Conservation (phyloP, 2,329 filamentous ascomycete genomes). For the Diaporthe eres region DNA sequence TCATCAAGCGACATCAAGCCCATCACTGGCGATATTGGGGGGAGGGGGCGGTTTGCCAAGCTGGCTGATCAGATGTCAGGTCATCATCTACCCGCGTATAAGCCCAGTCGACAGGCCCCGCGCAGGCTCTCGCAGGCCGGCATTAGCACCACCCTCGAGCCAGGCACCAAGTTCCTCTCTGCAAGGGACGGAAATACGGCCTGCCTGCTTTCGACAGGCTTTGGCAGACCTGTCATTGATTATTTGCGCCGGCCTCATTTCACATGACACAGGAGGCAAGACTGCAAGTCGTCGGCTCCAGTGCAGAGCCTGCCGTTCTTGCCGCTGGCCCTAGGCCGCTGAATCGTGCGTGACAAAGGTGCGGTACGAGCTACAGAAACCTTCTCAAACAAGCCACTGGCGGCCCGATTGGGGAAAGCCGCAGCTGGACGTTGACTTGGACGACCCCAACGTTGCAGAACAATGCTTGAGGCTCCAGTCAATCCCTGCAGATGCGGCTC, state of each 20-base stretch:
- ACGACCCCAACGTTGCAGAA: constrained; percentile 34
- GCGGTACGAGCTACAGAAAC: constrained; percentile 1
- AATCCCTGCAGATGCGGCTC: constrained; percentile 41
- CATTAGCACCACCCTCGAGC: neutral
- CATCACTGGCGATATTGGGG: neutral
- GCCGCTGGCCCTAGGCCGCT: constrained; percentile 22
- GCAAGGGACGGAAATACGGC: neutral
- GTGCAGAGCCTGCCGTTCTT: neutral
- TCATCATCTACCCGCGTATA: neutral
- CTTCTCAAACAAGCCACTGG: constrained; percentile 35
- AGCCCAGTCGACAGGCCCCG: neutral
- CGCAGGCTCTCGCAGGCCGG: neutral
- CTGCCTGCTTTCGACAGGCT: neutral
- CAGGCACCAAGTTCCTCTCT: too few relatives aligned
- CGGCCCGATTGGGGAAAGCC: constrained; percentile 28
- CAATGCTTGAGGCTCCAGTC: constrained; percentile 40
- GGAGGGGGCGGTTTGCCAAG: neutral
- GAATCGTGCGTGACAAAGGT: constrained; percentile 17
- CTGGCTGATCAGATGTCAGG: constrained; percentile 14
- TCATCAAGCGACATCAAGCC: constrained; percentile 1
- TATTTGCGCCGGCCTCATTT: neutral
- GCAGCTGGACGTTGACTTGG: constrained; percentile 22
- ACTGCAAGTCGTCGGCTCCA: neutral
- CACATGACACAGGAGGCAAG: constrained; percentile 13
- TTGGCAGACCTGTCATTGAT: too few relatives aligned